Conservation (phyloP, 2,329 filamentous ascomycete genomes). For the Aspergillus sp. region DNA sequence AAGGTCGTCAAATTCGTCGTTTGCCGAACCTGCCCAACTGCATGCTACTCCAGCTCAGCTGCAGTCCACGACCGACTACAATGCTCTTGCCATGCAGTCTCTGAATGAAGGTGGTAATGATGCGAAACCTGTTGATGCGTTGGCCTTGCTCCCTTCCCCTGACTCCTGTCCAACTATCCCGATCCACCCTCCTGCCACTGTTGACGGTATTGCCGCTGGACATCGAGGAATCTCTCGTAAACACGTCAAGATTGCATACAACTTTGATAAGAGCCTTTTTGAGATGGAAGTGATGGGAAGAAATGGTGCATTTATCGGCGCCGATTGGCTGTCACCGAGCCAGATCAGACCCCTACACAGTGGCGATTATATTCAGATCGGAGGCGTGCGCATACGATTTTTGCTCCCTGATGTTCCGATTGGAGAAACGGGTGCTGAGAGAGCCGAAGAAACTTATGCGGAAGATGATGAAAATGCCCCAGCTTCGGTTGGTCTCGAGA, state of each 20-base stretch:
- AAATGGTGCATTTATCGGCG: conserved; percentile 55
- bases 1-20: conserved; percentile 50
- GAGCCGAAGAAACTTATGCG: conserved; percentile 37
- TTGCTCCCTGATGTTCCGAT: conserved; percentile 49
- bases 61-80: conserved; percentile 38
- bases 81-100: conserved; percentile 43
- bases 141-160: conserved; percentile 46
- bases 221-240: conserved; percentile 59
- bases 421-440: conserved; percentile 45
- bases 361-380: conserved; percentile 56
- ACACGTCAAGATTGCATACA: conserved; percentile 59
- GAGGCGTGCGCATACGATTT: conserved; percentile 54
- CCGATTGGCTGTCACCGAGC: conserved; percentile 44
- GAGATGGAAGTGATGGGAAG: conserved; percentile 56
- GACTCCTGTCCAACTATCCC: conserved; percentile 54
- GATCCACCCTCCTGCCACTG: conserved; percentile 52
- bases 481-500: conserved; percentile 34
- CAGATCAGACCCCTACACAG: conserved; percentile 49
- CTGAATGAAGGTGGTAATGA: conserved; percentile 31
- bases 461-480: conserved; percentile 30
- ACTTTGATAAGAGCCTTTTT: conserved; percentile 53
- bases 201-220: conserved; percentile 41
- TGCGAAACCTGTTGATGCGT: conserved; percentile 42
- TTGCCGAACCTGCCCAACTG: conserved; percentile 31
- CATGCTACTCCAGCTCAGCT: conserved; percentile 35